phyloP scores from a whole-genome alignment of 2,329 filamentous ascomycete species.

The Fonsecaea pedrosoi region DNA sequence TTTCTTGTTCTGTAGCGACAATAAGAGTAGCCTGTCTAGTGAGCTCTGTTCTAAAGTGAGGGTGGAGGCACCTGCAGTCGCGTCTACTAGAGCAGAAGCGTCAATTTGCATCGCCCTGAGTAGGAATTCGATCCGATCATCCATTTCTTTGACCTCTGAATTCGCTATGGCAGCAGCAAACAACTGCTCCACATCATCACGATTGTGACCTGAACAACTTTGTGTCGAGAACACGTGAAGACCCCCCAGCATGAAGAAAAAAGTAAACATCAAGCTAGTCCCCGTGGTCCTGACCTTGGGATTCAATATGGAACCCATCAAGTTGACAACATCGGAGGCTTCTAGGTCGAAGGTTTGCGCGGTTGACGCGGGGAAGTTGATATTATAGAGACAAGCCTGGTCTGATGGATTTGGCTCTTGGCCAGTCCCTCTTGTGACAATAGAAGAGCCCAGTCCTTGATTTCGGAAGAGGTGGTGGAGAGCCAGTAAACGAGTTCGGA shows the following conservation, averaged over 20 bases:
- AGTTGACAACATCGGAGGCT: constrained; percentile 5
- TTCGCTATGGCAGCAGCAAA: constrained; percentile 7
- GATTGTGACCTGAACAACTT: constrained; percentile 3
- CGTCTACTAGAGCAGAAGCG: background rate
- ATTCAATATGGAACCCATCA: constrained; percentile 13
- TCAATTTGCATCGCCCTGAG: constrained; percentile 14
- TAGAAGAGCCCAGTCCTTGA: background rate
- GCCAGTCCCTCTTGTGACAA: background rate
- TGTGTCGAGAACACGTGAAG: constrained; percentile 8
- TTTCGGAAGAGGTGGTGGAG: constrained; percentile 12
- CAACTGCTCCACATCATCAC: constrained; percentile 14
- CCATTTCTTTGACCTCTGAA: background rate
- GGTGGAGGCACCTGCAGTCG: constrained; percentile 1
- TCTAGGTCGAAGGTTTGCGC: constrained; percentile 6
- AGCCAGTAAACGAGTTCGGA: constrained; percentile 13
- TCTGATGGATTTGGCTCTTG: constrained; percentile 3
- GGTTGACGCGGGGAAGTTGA: constrained; percentile 4
- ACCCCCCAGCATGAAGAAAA: constrained; percentile 18
- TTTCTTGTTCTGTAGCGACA: constrained; percentile 10
- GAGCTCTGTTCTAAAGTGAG: constrained; percentile 4
- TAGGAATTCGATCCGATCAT: constrained; percentile 17
- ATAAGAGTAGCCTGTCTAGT: constrained; percentile 5
- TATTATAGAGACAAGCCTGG: constrained; percentile 14
- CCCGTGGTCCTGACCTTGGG: background rate
- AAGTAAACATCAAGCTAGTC: constrained; percentile 19